phyloP scores from a whole-genome alignment of 2,329 filamentous ascomycete genomes.

The Phaeophleospora eucalypticola region DNA sequence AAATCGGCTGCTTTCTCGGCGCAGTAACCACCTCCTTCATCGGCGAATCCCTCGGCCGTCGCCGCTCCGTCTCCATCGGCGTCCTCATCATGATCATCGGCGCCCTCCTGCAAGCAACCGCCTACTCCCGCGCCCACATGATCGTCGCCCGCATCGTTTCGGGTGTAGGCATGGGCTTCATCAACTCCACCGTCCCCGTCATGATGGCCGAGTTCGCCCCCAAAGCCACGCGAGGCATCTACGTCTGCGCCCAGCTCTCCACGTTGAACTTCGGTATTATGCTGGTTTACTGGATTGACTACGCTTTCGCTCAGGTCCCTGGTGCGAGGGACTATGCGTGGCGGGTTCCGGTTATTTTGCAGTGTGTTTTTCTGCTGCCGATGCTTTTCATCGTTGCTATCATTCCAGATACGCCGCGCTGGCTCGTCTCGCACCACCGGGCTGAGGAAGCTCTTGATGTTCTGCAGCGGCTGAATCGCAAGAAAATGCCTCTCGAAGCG shows the following conservation, averaged over 20 bases:
- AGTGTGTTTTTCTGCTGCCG: conserved; percentile 39
- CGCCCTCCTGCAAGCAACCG: conserved; percentile 41
- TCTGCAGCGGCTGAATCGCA: conserved; percentile 24
- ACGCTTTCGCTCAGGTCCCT: conserved; percentile 35
- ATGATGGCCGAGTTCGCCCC: conserved; percentile 41
- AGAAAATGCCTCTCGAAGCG: conserved; percentile 25
- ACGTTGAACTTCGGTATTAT: conserved; percentile 48
- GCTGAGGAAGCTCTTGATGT: conserved; percentile 37
- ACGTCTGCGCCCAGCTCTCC: conserved; percentile 47
- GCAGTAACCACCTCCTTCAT: conserved; percentile 38
- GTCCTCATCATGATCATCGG: conserved; percentile 43
- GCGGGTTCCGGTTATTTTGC: conserved; percentile 42
- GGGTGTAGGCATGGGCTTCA: conserved; percentile 43
- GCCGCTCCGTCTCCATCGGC: conserved; percentile 42
- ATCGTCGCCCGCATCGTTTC: conserved; percentile 44
- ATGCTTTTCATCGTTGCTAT: conserved; percentile 38
- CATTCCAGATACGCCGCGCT: conserved; percentile 45
- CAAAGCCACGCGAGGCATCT: conserved; percentile 32
- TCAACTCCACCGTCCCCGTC: conserved; percentile 45
- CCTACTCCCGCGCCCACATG: conserved; percentile 39
- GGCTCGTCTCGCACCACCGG: conserved; percentile 40
- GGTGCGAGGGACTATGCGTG: conserved; percentile 34
- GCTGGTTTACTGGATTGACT: conserved; percentile 47
- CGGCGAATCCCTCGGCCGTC: conserved; percentile 45
- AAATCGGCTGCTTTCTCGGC: conserved; percentile 43